These are phyloP conservation scores for Saccharomycopsis sp. DNA, from an alignment of 805 yeast genomes.

Conservation along the genomic window DNA sequence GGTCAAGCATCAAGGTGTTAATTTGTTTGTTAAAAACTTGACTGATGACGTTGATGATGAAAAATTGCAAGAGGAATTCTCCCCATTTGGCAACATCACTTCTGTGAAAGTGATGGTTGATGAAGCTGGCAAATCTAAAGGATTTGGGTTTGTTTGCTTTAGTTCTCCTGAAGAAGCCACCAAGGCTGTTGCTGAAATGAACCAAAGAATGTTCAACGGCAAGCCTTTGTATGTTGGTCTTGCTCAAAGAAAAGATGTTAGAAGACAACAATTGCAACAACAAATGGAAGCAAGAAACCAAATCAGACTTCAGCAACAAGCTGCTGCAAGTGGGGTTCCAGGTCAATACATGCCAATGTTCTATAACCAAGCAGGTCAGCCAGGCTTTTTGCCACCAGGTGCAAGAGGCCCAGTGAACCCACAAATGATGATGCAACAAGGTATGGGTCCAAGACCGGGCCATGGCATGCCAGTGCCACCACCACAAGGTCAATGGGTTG, in stretches of 20 bases:
- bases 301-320: conserved; percentile 96
- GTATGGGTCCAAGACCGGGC: conserved; percentile 58
- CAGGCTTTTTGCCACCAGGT: conserved; percentile 78
- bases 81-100: conserved; percentile 89
- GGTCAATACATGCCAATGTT: conserved; percentile 82
- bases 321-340: conserved; percentile 77
- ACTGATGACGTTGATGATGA: conserved; percentile 91
- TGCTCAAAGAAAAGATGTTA: conserved; percentile 97
- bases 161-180: conserved; percentile 98
- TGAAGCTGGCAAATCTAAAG: conserved; percentile 91
- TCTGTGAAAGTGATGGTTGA: conserved; percentile 95
- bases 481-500: conserved; percentile 49
- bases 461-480: conserved; percentile 50
- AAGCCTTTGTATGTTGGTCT: conserved; percentile 97
- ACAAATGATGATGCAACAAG: conserved; percentile 61
- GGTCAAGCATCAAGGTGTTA: conserved; percentile 94
- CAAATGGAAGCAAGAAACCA: conserved; percentile 98
- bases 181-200: conserved; percentile 96
- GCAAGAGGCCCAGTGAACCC: conserved; percentile 73
- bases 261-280: conserved; percentile 94
- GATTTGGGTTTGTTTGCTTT: conserved; percentile 98
- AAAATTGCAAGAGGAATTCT: conserved; percentile 81
- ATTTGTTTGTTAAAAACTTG: conserved; percentile 92
- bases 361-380: conserved; percentile 58
- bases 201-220: conserved; percentile 88